Percentiles rank a stretch among this genome's conserved stretches.
Conservation (phyloP, 768 basidiomycete genomes). For the Boletus tomentosulus region DNA sequence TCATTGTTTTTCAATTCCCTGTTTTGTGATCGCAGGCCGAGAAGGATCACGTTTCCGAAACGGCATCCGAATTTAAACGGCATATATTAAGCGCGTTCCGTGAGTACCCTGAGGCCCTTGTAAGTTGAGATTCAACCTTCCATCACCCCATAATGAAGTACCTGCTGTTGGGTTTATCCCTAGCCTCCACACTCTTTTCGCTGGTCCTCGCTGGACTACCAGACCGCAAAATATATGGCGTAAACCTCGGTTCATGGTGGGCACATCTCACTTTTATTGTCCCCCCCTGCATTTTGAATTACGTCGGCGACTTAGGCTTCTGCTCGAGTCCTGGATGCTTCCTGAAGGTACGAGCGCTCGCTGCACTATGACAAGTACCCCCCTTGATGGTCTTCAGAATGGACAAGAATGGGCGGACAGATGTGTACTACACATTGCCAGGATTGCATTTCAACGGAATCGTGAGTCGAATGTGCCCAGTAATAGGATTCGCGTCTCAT, state of each 20-base stretch:
- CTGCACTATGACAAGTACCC: neutral
- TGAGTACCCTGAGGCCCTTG: neutral
- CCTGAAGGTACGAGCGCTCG: slow-evolving; percentile 45
- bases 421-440: slow-evolving; percentile 51
- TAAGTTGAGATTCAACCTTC: slow-evolving; percentile 1
- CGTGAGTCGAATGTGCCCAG: slow-evolving; percentile 34
- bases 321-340: slow-evolving; percentile 82
- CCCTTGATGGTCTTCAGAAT: slow-evolving; percentile 41
- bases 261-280: slow-evolving; percentile 7
- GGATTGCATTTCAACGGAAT: slow-evolving; percentile 63
- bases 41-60: neutral
- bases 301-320: slow-evolving; percentile 46
- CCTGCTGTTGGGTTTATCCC: slow-evolving; percentile 6
- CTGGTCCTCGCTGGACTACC: slow-evolving; percentile 20
- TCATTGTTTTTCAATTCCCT: neutral
- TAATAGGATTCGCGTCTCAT: neutral
- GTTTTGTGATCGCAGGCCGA: slow-evolving; percentile 1
- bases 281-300: neutral
- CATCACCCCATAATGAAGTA: slow-evolving; percentile 17
- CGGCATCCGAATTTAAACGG: neutral
- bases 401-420: slow-evolving; percentile 72
- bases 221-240: slow-evolving; percentile 56
- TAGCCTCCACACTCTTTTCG: slow-evolving; percentile 16
- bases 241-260: slow-evolving; percentile 67
- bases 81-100: slow-evolving; percentile 6